These are phyloP conservation scores for Rhodotorula kratochvilovae DNA, from an alignment of 768 basidiomycete genomes.

Conservation along the genomic window DNA sequence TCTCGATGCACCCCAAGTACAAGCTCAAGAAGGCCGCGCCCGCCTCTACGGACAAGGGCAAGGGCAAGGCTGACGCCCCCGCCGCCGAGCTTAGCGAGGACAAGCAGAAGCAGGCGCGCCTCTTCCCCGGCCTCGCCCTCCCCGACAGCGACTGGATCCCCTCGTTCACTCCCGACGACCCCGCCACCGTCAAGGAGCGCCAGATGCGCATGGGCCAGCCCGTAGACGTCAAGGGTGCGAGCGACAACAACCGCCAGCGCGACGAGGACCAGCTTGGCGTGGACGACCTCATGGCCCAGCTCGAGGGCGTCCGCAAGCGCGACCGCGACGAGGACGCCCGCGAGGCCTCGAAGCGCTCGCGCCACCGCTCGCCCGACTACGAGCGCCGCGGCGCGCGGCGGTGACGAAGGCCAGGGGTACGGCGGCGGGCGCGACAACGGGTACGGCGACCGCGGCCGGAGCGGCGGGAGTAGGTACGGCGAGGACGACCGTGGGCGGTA, in stretches of 20 bases:
- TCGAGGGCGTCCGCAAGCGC: slow-evolving; percentile 66
- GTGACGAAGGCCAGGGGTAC: slow-evolving; percentile 43
- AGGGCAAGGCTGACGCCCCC: slow-evolving; percentile 36
- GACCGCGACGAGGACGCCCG: slow-evolving; percentile 44
- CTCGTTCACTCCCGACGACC: slow-evolving; percentile 47
- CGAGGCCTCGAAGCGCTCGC: slow-evolving; percentile 47
- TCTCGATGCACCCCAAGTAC: slow-evolving; percentile 92
- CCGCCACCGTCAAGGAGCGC: slow-evolving; percentile 39
- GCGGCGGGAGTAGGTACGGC: slow-evolving; percentile 36
- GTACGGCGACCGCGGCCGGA: slow-evolving; percentile 35
- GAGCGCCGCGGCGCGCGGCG: slow-evolving; percentile 40
- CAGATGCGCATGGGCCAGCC: slow-evolving; percentile 24
- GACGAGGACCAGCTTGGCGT: slow-evolving; percentile 58
- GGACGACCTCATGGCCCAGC: slow-evolving; percentile 78
- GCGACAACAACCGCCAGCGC: slow-evolving; percentile 28
- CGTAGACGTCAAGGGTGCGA: slow-evolving; percentile 27
- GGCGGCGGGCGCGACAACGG: slow-evolving; percentile 40
- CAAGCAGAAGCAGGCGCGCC: slow-evolving; percentile 66
- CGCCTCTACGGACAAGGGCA: slow-evolving; percentile 39
- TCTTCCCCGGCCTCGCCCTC: slow-evolving; percentile 85
- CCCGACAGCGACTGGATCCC: slow-evolving; percentile 67
- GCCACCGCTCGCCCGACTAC: slow-evolving; percentile 47
- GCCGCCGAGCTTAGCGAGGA: slow-evolving; percentile 53
- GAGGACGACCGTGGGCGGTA: slow-evolving; percentile 50
- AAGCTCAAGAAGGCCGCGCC: slow-evolving; percentile 53